Conservation (phyloP, 1,139 yeast species). For the Ogataea hybrid region DNA sequence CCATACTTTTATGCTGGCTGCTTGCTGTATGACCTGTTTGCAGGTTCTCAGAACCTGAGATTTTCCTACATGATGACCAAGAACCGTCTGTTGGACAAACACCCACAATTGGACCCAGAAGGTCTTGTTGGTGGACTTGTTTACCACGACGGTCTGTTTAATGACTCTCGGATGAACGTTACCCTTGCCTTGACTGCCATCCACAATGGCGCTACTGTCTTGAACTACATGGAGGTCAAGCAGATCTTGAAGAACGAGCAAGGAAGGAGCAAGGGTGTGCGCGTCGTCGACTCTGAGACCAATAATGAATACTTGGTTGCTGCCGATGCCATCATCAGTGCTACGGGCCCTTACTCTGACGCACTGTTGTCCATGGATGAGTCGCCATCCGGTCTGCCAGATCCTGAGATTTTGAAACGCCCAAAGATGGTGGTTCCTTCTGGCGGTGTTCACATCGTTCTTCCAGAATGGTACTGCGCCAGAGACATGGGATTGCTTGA, state of each 20-base stretch:
- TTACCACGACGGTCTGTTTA: slow-evolving; percentile 93
- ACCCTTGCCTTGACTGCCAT: slow-evolving; percentile 84
- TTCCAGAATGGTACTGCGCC: slow-evolving; percentile 93
- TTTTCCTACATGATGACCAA: slow-evolving; percentile 72
- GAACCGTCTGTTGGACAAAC: slow-evolving; percentile 66
- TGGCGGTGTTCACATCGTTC: slow-evolving; percentile 88
- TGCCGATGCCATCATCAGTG: slow-evolving; percentile 81
- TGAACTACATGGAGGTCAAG: slow-evolving; percentile 82
- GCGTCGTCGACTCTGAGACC: slow-evolving; percentile 73
- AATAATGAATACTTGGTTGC: slow-evolving; percentile 56
- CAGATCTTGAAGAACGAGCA: slow-evolving; percentile 65
- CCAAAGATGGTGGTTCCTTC: slow-evolving; percentile 91
- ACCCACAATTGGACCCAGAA: slow-evolving; percentile 83
- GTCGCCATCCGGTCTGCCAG: slow-evolving; percentile 60
- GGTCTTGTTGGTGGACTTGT: slow-evolving; percentile 88
- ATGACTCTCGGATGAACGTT: slow-evolving; percentile 88
- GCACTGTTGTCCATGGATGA: slow-evolving; percentile 83
- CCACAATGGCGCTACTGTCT: slow-evolving; percentile 83
- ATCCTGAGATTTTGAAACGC: slow-evolving; percentile 18
- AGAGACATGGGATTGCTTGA: slow-evolving; percentile 84
- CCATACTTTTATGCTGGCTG: slow-evolving; percentile 94
- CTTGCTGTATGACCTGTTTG: slow-evolving; percentile 89
- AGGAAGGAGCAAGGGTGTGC: slow-evolving; percentile 68
- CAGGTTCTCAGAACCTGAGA: slow-evolving; percentile 84
- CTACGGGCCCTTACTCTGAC: slow-evolving; percentile 95